Conservation (phyloP, 1,284 basidiomycete species). For the Puccinia coronata region DNA sequence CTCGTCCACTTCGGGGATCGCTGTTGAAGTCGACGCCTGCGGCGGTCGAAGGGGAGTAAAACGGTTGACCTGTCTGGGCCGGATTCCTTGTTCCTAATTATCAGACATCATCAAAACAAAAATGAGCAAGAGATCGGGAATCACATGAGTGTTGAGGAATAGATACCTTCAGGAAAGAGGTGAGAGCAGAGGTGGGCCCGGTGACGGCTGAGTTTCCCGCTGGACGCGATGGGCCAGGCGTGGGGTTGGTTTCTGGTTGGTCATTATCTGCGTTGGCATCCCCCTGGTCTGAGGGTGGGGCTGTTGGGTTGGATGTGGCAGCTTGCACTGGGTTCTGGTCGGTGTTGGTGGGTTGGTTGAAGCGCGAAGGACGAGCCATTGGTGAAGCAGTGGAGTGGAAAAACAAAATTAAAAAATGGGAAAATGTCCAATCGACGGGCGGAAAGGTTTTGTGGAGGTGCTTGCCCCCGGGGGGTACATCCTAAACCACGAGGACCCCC, state of each 20-base stretch:
- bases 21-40: constrained; percentile 54
- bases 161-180: constrained; percentile 75
- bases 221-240: constrained; percentile 5
- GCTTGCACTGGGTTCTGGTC: background rate
- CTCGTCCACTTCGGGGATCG: constrained; percentile 59
- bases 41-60: constrained; percentile 57
- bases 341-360: constrained; percentile 3
- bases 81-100: constrained; percentile 74
- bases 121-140: background rate
- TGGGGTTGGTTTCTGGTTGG: background rate
- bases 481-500: no score
- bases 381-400: background rate
- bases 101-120: background rate
- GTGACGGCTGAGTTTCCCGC: constrained; percentile 64
- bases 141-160: constrained; percentile 59
- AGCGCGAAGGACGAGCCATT: constrained; percentile 19
- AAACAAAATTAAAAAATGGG: background rate
- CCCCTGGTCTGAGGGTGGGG: background rate
- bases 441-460: background rate
- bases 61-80: constrained; percentile 54
- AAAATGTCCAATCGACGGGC: no score
- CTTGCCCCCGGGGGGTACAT: no score
- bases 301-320: background rate
- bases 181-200: constrained; percentile 86
- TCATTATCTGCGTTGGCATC: background rate